Evolutionary conservation across 805 yeast species (phyloP).

Genomic region (Debaryomyces maramus): DNA sequence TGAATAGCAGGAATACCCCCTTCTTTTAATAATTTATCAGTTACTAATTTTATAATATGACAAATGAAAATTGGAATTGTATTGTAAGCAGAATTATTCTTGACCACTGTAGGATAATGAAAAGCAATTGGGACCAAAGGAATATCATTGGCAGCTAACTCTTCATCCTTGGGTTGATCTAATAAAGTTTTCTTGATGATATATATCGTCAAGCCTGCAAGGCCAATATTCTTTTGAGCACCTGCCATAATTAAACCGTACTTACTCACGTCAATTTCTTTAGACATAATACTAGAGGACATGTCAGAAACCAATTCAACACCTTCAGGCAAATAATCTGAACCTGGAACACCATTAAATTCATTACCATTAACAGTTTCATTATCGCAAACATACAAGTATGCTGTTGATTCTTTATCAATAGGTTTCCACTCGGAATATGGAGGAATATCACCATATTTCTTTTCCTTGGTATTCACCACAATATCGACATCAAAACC

Average conservation of each 20-base stretch:
- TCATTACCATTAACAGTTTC: conserved; percentile 97
- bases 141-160: conserved; percentile 56
- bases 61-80: conserved; percentile 93
- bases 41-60: conserved; percentile 79
- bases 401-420: conserved; percentile 66
- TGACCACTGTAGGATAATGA: conserved; percentile 82
- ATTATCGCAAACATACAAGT: conserved; percentile 89
- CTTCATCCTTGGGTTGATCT: conserved; percentile 63
- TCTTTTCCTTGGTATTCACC: conserved; percentile 60
- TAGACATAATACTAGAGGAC: conserved; percentile 89
- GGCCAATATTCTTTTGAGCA: conserved; percentile 96
- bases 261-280: conserved; percentile 74
- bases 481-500: conserved; percentile 74
- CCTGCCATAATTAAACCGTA: conserved; percentile 95
- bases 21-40: conserved; percentile 54
- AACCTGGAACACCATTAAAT: conserved; percentile 53
- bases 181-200: conserved; percentile 82
- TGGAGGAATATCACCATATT: conserved; percentile 66
- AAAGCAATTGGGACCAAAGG: conserved; percentile 88
- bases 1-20: conserved; percentile 78
- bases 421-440: conserved; percentile 63
- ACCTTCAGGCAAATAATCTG: conserved; percentile 57
- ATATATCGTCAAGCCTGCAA: conserved; percentile 92
- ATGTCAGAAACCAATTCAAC: conserved; percentile 90
- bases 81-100: conserved; percentile 90